Conservation (phyloP, 1,284 basidiomycete genomes). For the Fomitopsis pinicola region DNA sequence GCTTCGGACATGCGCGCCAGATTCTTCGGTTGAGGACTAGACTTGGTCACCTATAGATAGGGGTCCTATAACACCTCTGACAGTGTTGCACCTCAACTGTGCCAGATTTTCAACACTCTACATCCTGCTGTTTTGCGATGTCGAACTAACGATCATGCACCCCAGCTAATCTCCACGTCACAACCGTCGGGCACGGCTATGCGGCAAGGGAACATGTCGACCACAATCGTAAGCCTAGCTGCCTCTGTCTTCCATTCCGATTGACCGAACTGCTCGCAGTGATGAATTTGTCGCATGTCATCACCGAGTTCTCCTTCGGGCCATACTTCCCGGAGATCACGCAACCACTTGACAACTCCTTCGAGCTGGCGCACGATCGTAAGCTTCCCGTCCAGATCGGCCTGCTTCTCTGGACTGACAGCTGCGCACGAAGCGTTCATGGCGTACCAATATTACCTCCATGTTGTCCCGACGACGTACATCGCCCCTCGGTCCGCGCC, state of each 20-base stretch:
- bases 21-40: too few species aligned
- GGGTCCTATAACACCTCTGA: too few species aligned
- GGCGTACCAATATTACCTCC: constrained; percentile 95
- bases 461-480: constrained; percentile 93
- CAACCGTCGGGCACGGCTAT: constrained; percentile 94
- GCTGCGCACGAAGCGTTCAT: constrained; percentile 62
- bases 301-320: constrained; percentile 96
- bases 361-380: constrained; percentile 81
- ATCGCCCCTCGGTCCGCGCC: constrained; percentile 61
- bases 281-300: constrained; percentile 96
- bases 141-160: not conserved
- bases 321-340: constrained; percentile 94
- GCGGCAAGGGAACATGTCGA: constrained; percentile 84
- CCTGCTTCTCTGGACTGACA: not conserved
- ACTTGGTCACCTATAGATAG: too few species aligned
- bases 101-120: not conserved
- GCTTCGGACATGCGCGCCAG: too few species aligned
- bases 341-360: constrained; percentile 91
- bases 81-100: too few species aligned
- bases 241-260: constrained; percentile 2
- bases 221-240: constrained; percentile 58
- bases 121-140: not conserved
- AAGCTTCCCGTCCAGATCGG: constrained; percentile 31
- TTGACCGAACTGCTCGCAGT: constrained; percentile 39
- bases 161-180: constrained; percentile 83